A percentile compares a stretch with the other conserved stretches of the same genome.
phyloP scores from a whole-genome alignment of 1,284 basidiomycete genomes.

The Tylopilus sp. region DNA sequence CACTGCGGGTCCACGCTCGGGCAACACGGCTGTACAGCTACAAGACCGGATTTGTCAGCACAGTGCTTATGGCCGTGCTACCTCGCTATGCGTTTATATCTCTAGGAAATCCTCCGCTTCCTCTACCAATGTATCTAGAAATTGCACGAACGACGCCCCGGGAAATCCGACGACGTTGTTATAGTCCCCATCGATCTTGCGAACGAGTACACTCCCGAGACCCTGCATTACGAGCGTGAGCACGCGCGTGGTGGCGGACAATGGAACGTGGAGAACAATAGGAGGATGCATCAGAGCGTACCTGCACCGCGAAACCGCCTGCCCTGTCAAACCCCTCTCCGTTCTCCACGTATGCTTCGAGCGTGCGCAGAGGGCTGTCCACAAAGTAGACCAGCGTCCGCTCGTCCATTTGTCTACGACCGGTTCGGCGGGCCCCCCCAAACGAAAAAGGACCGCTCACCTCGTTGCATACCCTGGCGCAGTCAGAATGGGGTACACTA shows the following conservation, averaged over 20 bases:
- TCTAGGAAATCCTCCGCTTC: slow-evolving; percentile 71
- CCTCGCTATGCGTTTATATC: slow-evolving; percentile 31
- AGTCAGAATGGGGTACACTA: slow-evolving; percentile 80
- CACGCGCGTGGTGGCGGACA: not conserved
- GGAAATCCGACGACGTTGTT: slow-evolving; percentile 93
- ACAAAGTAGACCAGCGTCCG: slow-evolving; percentile 79
- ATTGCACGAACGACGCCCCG: slow-evolving; percentile 71
- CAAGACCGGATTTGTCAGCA: slow-evolving; percentile 8
- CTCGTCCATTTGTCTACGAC: slow-evolving; percentile 74
- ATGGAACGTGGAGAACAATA: not conserved
- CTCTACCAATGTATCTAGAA: slow-evolving; percentile 61
- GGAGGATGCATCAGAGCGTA: slow-evolving; percentile 31
- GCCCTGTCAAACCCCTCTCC: slow-evolving; percentile 90
- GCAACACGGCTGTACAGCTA: not conserved
- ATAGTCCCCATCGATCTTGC: slow-evolving; percentile 88
- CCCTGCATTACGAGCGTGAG: slow-evolving; percentile 47
- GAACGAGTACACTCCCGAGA: slow-evolving; percentile 74
- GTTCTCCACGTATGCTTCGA: slow-evolving; percentile 84
- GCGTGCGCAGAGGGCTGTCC: slow-evolving; percentile 60
- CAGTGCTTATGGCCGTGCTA: not conserved
- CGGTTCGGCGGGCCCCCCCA: not conserved
- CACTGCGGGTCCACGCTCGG: not conserved
- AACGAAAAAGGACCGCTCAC: slow-evolving; percentile 35
- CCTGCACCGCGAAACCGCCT: slow-evolving; percentile 95
- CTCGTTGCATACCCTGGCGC: slow-evolving; percentile 85